phyloP scores from a whole-genome alignment of 768 basidiomycete genomes.

The Leccinum sublutescens region DNA sequence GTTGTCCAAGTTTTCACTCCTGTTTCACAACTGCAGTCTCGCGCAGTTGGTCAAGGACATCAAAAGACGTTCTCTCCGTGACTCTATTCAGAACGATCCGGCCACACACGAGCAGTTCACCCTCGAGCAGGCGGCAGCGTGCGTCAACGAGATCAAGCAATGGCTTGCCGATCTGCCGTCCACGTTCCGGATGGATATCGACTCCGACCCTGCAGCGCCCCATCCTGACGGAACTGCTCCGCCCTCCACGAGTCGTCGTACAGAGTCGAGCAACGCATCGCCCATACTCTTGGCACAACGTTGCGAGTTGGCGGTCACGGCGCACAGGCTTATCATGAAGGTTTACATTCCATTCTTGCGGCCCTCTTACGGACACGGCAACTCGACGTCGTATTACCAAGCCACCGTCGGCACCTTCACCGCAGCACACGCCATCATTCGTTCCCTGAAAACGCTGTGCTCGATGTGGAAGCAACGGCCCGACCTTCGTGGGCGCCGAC shows the following conservation, averaged over 20 bases:
- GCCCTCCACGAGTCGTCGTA: constrained; percentile 9
- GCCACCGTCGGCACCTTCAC: constrained; percentile 57
- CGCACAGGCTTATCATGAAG: constrained; percentile 60
- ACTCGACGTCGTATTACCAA: constrained; percentile 42
- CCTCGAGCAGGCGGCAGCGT: constrained; percentile 58
- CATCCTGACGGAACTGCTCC: constrained; percentile 9
- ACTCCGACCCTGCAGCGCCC: constrained; percentile 27
- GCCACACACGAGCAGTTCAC: constrained; percentile 38
- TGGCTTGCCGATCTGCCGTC: constrained; percentile 55
- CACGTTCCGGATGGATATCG: constrained; percentile 43
- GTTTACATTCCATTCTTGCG: constrained; percentile 68
- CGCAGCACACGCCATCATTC: constrained; percentile 65
- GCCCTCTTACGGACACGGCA: constrained; percentile 27
- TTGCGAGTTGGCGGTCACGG: constrained; percentile 59
- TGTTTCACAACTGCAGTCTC: constrained; percentile 40
- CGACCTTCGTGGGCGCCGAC: constrained; percentile 32
- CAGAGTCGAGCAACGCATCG: constrained; percentile 24
- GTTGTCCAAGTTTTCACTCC: background rate
- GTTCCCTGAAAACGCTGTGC: constrained; percentile 46
- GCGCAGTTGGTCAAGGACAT: constrained; percentile 62
- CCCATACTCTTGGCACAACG: constrained; percentile 48
- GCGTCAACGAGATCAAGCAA: constrained; percentile 54
- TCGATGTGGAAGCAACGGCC: constrained; percentile 38
- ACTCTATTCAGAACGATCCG: constrained; percentile 34
- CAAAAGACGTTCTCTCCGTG: constrained; percentile 48